Evolutionary conservation across 306 rosid genomes (phyloP), one percentile per base, ranked within the genome.

Genomic region (Geum urbanum): DNA sequence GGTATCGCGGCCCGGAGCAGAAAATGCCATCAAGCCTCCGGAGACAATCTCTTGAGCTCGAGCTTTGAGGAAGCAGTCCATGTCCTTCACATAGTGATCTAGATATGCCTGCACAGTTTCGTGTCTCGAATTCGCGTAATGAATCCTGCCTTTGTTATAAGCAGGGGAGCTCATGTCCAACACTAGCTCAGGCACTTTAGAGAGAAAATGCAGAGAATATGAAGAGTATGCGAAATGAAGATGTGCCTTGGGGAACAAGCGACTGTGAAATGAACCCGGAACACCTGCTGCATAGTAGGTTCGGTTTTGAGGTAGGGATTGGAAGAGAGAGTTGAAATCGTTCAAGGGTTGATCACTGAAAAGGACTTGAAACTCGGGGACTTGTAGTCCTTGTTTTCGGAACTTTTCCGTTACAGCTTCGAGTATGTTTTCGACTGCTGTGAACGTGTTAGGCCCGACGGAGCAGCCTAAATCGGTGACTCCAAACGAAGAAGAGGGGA

Each of bases 381-480:
- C 59, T 8, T 19, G 14, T 44, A 27, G 76, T 53, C 70, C 67
- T 24, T 59, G 43, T 18, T 43, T 43, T 43, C 15, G 50, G 7
- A 15, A 66, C 67, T 78, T 82, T 3, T 15, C 19, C 63, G 67
- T 67, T 27, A 78, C 50, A 6, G 80, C 76, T 7, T 73, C 75
- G 2, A 83, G 18, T 51, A 83, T 63, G 72, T 66, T 68, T 59
- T 83, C 75, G 50, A 83, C 72, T 5, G 81, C 77, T 0, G 24
- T 1, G 65, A 83, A 83, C 20, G 86, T 83, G 65, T 83, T 83
- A 5, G 86, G 86, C 48, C 86, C 86, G 0, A 50, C n/a, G 1
- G 84, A 57, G 57, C 84, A 83, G 24, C 86, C 86, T 47, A 83
- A 72, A 55, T 83, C 84, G 0, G 84, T 78, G 0, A 83, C 57